Base-by-base conservation (phyloP, 1,284 basidiomycete species). In the Fomitopsis palustris region DNA sequence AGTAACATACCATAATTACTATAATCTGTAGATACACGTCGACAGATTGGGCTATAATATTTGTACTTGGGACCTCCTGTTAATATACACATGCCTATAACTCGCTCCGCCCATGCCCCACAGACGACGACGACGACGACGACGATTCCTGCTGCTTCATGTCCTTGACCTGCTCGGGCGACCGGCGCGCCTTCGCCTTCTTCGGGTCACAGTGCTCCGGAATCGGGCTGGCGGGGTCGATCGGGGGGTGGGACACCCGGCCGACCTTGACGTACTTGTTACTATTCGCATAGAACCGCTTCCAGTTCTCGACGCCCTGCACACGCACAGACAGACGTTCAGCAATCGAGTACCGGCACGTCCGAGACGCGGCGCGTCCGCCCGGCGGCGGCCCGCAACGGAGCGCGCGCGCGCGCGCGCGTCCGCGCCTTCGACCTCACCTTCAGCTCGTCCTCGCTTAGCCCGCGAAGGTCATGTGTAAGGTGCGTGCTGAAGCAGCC, bases 401-500 rank as follows among this genome's bases (percentile, higher is more conserved):
- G 42, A 25, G 21, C 42, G 19, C 12, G 42, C 39, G 4, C 14
- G 41, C 41, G 41, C 41, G n/a, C n/a, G n/a, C 35, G 16, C 35
- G 16, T 14, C 35, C 27, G 25, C 25, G 23, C 5, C 45, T 21
- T 29, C 25, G 25, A 29, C 35, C 45, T 47, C 51, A 93, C 94
- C 71, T 78, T 75, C 64, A 90, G 71, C 72, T 98, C 90, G 61
- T 79, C 74, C 57, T 89, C 84, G 39, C 77, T 81, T 64, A 98
- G 74, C 12, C 91, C 96, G 61, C 95, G 85, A 60, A 90, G 77
- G 75, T 98, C 95, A 75, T 97, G 90, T 39, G 95, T 98, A 51
- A 87, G 83, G 74, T 98, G 95, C 14, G 83, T 82, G 68, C 87
- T 81, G 79, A 98, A 97, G 74, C 95, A 98, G 5, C 95, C 95